Evolutionary conservation across 1,284 basidiomycete species (phyloP).

Genomic region (Dichomitus squalens): DNA sequence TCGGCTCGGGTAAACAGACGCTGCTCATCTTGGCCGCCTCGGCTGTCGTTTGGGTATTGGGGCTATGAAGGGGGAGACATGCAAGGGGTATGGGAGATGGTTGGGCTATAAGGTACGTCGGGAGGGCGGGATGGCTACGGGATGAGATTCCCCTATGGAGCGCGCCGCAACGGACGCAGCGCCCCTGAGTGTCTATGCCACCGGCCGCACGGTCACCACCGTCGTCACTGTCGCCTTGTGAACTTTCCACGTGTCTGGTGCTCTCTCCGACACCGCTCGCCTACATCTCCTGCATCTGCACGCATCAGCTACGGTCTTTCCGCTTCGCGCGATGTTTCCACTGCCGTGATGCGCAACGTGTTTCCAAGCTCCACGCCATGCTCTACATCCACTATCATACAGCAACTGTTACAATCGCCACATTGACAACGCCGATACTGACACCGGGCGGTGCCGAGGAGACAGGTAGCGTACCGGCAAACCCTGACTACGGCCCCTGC

Average conservation of each 20-base stretch:
- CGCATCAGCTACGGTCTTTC: neutral
- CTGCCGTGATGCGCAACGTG: neutral
- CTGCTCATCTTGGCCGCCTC: slow-evolving; percentile 15
- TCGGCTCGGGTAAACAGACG: slow-evolving; percentile 3
- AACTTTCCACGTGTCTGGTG: too few relatives aligned
- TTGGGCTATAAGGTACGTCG: neutral
- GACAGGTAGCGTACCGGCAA: too few relatives aligned
- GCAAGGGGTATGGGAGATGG: neutral
- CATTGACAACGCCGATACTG: neutral
- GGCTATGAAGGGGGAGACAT: neutral
- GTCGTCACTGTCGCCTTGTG: too few relatives aligned
- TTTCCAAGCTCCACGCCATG: neutral
- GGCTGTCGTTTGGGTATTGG: neutral
- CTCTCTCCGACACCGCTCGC: too few relatives aligned
- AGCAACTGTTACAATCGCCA: neutral
- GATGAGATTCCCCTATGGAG: neutral
- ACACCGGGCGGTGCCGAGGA: neutral
- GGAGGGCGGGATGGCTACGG: neutral
- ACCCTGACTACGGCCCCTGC: neutral
- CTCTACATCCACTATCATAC: slow-evolving; percentile 1
- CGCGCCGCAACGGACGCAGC: neutral
- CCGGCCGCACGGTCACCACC: neutral
- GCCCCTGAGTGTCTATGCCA: neutral
- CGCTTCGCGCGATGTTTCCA: too few relatives aligned
- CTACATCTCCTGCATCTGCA: too few relatives aligned